Conservation (phyloP, 768 basidiomycete species). For the Pleurotus pulmonarius region DNA sequence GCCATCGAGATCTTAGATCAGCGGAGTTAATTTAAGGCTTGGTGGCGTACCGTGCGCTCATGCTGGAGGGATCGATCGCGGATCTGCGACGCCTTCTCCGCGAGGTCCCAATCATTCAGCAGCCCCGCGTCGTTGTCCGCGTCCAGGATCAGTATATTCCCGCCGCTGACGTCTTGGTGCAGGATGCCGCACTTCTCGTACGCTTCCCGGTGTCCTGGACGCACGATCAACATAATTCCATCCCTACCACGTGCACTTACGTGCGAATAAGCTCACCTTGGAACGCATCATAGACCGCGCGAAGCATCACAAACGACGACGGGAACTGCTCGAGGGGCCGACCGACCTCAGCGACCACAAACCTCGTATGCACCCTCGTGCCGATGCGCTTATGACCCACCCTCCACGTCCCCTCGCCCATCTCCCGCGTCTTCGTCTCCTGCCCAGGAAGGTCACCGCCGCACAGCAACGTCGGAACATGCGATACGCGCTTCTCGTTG, state of each 20-base stretch:
- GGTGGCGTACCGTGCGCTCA: too few species aligned
- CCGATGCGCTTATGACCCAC: background rate
- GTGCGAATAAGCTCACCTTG: slow-evolving; percentile 7
- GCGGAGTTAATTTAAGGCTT: slow-evolving; percentile 3
- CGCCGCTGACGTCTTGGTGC: slow-evolving; percentile 23
- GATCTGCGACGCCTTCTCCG: background rate
- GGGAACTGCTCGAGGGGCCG: too few species aligned
- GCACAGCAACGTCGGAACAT: slow-evolving; percentile 17
- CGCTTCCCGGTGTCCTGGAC: slow-evolving; percentile 16
- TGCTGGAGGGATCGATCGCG: background rate
- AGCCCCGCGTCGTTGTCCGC: slow-evolving; percentile 11
- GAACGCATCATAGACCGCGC: slow-evolving; percentile 15
- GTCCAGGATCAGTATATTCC: slow-evolving; percentile 19
- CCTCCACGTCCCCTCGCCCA: slow-evolving; percentile 9
- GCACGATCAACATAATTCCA: slow-evolving; percentile 6
- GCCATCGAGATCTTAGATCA: too few species aligned
- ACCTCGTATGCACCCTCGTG: too few species aligned
- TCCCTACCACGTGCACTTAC: background rate
- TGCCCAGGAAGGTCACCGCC: slow-evolving; percentile 18
- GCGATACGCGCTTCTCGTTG: slow-evolving; percentile 12
- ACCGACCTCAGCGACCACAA: too few species aligned
- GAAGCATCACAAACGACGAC: background rate
- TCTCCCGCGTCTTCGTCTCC: slow-evolving; percentile 4
- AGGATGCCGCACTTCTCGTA: slow-evolving; percentile 12
- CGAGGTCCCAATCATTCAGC: slow-evolving; percentile 26